A percentile compares a stretch with the other conserved stretches of the same genome.
Evolutionary conservation across 2,329 filamentous ascomycete genomes (phyloP).

Genomic region (Claviceps sp.): DNA sequence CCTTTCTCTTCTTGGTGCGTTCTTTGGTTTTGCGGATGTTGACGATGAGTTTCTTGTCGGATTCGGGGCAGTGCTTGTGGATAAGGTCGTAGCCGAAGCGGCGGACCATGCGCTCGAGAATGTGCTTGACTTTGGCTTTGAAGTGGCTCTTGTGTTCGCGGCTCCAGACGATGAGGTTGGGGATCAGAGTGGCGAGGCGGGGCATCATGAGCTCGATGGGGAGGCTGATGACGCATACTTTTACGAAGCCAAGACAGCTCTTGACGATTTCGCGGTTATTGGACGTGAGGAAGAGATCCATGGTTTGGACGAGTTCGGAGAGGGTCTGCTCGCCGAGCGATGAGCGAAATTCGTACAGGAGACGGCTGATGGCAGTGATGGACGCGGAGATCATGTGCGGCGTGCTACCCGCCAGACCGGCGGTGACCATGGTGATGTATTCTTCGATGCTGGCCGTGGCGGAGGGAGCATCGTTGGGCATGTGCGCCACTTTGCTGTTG

Average conservation of each 20-base stretch:
- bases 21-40: constrained; percentile 96
- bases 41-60: constrained; percentile 75
- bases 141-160: constrained; percentile 98
- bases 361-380: constrained; percentile 88
- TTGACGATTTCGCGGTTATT: constrained; percentile 96
- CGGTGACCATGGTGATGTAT: constrained; percentile 96
- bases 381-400: constrained; percentile 96
- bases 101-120: constrained; percentile 84
- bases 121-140: constrained; percentile 95
- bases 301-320: constrained; percentile 77
- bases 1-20: constrained; percentile 80
- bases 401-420: constrained; percentile 80
- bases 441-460: constrained; percentile 79
- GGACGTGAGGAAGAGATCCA: constrained; percentile 90
- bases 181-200: constrained; percentile 63
- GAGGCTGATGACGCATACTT: constrained; percentile 81
- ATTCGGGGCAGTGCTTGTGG: constrained; percentile 68
- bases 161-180: constrained; percentile 89
- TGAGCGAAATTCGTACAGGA: constrained; percentile 80
- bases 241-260: constrained; percentile 89
- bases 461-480: constrained; percentile 66
- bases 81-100: constrained; percentile 76
- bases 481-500: constrained; percentile 75
- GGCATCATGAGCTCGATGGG: constrained; percentile 68
- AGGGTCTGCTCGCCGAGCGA: constrained; percentile 56